Percentiles rank a stretch among this genome's conserved stretches.
phyloP scores from a whole-genome alignment of 2,329 filamentous ascomycete genomes.

The Scortechinia acanthostroma region DNA sequence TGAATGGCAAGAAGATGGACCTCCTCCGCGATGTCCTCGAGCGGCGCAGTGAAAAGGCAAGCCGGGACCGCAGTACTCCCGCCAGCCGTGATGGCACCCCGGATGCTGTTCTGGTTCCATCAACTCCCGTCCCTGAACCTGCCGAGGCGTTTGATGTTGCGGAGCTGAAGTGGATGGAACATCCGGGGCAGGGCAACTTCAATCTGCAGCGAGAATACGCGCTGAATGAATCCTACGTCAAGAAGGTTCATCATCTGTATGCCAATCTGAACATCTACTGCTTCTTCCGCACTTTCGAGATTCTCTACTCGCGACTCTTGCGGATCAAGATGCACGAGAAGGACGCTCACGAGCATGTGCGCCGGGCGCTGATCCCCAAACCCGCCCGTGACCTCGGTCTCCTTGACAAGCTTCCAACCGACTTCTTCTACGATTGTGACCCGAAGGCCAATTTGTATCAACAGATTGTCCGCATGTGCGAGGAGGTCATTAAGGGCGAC shows the following conservation, averaged over 20 bases:
- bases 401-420: conserved; percentile 59
- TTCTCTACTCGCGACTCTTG: conserved; percentile 77
- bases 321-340: conserved; percentile 76
- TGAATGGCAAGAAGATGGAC: conserved; percentile 71
- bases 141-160: conserved; percentile 47
- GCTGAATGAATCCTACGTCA: conserved; percentile 48
- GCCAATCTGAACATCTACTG: conserved; percentile 86
- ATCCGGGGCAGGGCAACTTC: conserved; percentile 45
- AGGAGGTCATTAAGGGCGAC: conserved; percentile 77
- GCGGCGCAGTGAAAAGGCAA: conserved; percentile 63
- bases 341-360: conserved; percentile 67
- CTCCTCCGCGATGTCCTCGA: conserved; percentile 83
- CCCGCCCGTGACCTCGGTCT: conserved; percentile 79
- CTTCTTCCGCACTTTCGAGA: conserved; percentile 89
- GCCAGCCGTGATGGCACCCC: conserved; percentile 85
- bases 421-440: conserved; percentile 68
- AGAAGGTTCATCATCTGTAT: conserved; percentile 80
- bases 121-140: conserved; percentile 66
- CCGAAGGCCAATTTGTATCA: conserved; percentile 70
- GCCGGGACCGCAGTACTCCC: conserved; percentile 33
- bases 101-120: conserved; percentile 69
- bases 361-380: conserved; percentile 67
- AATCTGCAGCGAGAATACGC: conserved; percentile 45
- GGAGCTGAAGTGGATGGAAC: conserved; percentile 63
- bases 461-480: conserved; percentile 77